Evolutionary conservation across 2,329 filamentous ascomycete genomes (phyloP), one percentile per base, ranked within the genome.

Genomic region (Macrophomina pseudophaseolina): DNA sequence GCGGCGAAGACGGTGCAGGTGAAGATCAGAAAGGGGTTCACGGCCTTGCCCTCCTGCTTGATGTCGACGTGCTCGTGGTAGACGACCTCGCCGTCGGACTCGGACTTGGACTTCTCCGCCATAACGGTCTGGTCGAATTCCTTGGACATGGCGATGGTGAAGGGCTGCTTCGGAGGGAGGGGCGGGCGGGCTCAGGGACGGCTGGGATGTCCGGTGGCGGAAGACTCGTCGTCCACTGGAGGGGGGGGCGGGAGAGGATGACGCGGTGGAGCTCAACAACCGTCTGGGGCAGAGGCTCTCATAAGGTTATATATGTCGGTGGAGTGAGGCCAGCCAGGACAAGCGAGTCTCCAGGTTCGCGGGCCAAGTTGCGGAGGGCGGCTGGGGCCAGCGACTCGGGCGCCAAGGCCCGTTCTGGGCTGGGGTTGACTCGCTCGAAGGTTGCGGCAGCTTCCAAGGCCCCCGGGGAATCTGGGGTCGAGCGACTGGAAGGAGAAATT

Each of bases 1-100:
- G 59, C 59, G 5, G 59, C 59, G 59, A 63, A 63, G 23, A 18
- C 12, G 44, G 59, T 52, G 46, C 59, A 63, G n/a, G 59, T 63
- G 5, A 14, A 6, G 32, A 63, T 6, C 32, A 63, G 59, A 32
- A 63, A 52, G 5, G 59, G 5, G 32, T 63, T 63, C 40, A 63
- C 59, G 14, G 59, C 59, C 7, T 40, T 63, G 59, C 59, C 59
- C 32, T 63, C 23, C 11, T n/a, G 59, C 59, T 49, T 51, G 59
- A 51, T 40, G 46, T 28, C n/a, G 48, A 63, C n/a, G 5, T 63
- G 32, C 33, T 63, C 48, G 33, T 63, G 59, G 48, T 51, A 38
- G n/a, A 28, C 32, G 11, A 38, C 52, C 3, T 38, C 44, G 33
- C 35, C 32, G n/a, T 51, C 46, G 5, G 35, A 49, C 3, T 56